Evolutionary conservation across 441 rosid genomes (phyloP).

Genomic region (Pelargonium australe): DNA sequence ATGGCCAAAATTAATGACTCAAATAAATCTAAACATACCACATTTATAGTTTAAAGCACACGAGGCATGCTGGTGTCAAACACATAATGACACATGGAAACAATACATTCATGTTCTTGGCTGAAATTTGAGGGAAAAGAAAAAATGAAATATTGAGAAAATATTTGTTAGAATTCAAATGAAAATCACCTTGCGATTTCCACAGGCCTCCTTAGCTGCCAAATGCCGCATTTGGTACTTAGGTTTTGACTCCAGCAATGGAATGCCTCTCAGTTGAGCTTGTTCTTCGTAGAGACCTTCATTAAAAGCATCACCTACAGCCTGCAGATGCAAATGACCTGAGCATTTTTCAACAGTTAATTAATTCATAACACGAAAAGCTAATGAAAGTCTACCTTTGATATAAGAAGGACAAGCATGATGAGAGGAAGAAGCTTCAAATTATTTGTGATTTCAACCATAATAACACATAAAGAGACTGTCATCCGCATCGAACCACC

Average conservation of each 20-base stretch:
- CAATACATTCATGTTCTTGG: neutral
- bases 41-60: too few species aligned
- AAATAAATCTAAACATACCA: neutral
- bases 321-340: constrained; percentile 40
- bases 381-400: constrained; percentile 56
- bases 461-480: constrained; percentile 89
- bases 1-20: neutral
- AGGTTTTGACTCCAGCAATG: constrained; percentile 86
- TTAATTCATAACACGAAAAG: constrained; percentile 17
- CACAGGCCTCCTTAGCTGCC: constrained; percentile 85
- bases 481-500: constrained; percentile 99
- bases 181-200: constrained; percentile 61
- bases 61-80: neutral
- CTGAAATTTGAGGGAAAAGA: neutral
- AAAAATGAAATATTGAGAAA: neutral
- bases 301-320: constrained; percentile 98
- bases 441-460: constrained; percentile 97
- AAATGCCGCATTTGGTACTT: constrained; percentile 73
- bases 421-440: constrained; percentile 88
- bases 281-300: constrained; percentile 96
- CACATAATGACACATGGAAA: neutral
- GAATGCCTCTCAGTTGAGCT: constrained; percentile 77
- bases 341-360: constrained; percentile 13
- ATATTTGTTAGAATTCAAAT: constrained; percentile 11
- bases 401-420: constrained; percentile 97